Conservation (phyloP, 1,284 basidiomycete species). For the Takashimella tepidaria region DNA sequence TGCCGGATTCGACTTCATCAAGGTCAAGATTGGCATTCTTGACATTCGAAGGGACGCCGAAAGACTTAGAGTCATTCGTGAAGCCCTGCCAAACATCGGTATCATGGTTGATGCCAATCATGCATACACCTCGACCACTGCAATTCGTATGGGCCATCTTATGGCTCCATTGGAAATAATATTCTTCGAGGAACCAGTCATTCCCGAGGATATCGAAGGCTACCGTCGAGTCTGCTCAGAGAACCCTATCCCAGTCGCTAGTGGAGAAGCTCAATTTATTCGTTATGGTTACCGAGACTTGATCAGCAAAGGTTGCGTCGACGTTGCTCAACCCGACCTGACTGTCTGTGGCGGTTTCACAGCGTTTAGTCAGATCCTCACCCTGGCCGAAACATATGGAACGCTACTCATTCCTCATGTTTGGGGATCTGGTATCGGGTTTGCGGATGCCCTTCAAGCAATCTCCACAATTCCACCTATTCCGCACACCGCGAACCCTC, state of each 20-base stretch:
- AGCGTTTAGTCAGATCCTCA: neutral
- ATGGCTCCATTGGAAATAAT: neutral
- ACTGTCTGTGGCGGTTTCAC: neutral
- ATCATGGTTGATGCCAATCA: neutral
- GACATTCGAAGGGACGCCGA: conserved; percentile 5
- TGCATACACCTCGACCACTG: neutral
- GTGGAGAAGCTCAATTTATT: neutral
- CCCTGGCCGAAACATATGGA: neutral
- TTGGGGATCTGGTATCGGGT: neutral
- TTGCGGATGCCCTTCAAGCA: neutral
- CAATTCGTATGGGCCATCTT: neutral
- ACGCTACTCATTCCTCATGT: neutral
- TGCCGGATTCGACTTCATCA: conserved; percentile 2
- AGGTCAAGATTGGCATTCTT: conserved; percentile 3
- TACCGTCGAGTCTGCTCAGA: neutral
- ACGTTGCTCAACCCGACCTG: neutral
- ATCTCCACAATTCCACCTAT: neutral
- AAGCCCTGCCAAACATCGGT: neutral
- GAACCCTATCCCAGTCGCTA: neutral
- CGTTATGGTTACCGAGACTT: neutral
- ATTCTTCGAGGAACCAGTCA: neutral
- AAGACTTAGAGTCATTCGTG: neutral
- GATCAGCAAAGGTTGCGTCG: neutral
- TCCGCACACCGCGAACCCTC: neutral
- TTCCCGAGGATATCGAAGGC: neutral